Base-by-base conservation (phyloP, 1,284 basidiomycete species). In the Amylostereum chailletii region DNA sequence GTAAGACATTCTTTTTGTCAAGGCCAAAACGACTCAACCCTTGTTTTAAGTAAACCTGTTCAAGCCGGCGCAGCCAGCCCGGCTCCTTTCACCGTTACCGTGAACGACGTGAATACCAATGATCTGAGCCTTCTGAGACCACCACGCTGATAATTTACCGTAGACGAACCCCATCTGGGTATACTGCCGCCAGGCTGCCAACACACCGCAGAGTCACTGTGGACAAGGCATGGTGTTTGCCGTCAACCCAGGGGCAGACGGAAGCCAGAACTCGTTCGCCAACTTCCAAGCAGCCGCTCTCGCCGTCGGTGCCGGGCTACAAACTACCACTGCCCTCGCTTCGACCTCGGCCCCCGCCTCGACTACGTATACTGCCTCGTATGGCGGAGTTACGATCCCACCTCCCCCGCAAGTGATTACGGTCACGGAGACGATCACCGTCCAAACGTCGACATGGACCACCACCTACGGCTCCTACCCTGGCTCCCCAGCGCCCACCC, bases 221-320 rank as follows among this genome's bases (percentile, higher is more conserved):
- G 76, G 77, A 48, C 56, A 63, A 47, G 81, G 79, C 57, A 82
- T 83, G 80, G 78, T 83, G 37, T 81, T 81, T 57, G 73, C 79
- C 30, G 70, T 83, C 57, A 83, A 83, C 64, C 77, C 77, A 58
- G 77, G 76, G 29, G 52, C 63, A 2, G 73, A 75, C 50, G 77
- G 73, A 46, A 53, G 69, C 29, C 58, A 71, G 44, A 81, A 78
- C 64, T 78, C 77, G 4, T 80, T 80, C 66, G 66, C 67, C 37
- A 71, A 71, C 57, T 82, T 81, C 70, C 75, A 77, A 67, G 63
- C 70, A 27, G 53, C 72, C 38, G 80, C 79, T 29, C 62, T 77
- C 40, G 72, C 70, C 8, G 61, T 76, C 46, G 79, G 78, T 52
- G 69, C 71, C 5, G 62, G 66, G 47, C 69, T 77, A 45, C 19